These are phyloP conservation scores for Hyphopichia pseudoburtonii DNA, from an alignment of 1,139 yeast genomes.

Conservation along the genomic window DNA sequence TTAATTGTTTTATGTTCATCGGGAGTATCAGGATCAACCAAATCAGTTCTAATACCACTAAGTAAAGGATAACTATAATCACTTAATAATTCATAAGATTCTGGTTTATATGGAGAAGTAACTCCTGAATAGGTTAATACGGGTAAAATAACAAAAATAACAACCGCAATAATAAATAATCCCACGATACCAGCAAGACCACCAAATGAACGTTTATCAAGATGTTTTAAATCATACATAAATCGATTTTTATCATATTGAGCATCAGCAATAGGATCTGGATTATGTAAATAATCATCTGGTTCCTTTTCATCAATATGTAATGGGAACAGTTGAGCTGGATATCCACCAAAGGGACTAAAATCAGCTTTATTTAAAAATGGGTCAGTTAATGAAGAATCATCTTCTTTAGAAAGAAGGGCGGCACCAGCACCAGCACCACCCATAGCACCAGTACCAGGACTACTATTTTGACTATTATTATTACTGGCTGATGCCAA, in stretches of 20 bases:
- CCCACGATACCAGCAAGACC: constrained; percentile 22
- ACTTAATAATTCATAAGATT: constrained; percentile 22
- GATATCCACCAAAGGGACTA: constrained; percentile 33
- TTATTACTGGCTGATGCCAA: constrained; percentile 13
- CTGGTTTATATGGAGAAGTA: constrained; percentile 14
- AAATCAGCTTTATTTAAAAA: constrained; percentile 15
- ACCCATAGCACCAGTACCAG: constrained; percentile 17
- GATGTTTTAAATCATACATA: constrained; percentile 21
- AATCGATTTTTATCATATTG: constrained; percentile 28
- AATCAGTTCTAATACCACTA: constrained; percentile 22
- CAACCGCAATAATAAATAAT: constrained; percentile 18
- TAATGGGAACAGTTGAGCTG: constrained; percentile 28
- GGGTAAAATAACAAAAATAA: constrained; percentile 26
- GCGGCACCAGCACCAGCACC: constrained; percentile 17
- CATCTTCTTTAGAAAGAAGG: constrained; percentile 6
- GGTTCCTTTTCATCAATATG: constrained; percentile 31
- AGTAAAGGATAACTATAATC: constrained; percentile 23
- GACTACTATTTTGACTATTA: background rate
- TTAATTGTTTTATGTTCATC: constrained; percentile 12
- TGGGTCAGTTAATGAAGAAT: constrained; percentile 13
- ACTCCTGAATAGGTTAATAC: constrained; percentile 27
- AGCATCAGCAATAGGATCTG: constrained; percentile 32
- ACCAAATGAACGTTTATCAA: constrained; percentile 23
- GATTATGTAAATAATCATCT: constrained; percentile 31
- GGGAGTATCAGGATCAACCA: constrained; percentile 32